phyloP scores from a whole-genome alignment of 805 yeast species.

The baker's yeast (Saccharomyces cerevisiae) region DNA sequence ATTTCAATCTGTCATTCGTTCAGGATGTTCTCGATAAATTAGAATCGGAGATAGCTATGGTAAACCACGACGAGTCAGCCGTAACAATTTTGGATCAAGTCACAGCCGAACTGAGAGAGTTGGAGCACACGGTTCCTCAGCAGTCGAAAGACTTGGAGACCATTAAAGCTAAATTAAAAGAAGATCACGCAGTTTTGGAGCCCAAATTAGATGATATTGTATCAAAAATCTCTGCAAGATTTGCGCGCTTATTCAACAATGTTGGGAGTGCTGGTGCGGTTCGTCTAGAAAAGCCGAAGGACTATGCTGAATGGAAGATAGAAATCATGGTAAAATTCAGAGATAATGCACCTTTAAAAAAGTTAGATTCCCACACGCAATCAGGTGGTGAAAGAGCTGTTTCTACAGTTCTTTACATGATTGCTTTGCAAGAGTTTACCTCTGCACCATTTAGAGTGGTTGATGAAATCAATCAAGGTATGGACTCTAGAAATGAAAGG shows the following conservation, averaged over 20 bases:
- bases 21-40: conserved; percentile 36
- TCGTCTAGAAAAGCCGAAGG: conserved; percentile 38
- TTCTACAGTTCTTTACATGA: conserved; percentile 81
- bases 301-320: conserved; percentile 71
- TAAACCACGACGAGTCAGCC: conserved; percentile 34
- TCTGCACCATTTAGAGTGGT: conserved; percentile 89
- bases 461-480: conserved; percentile 97
- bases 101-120: conserved; percentile 15
- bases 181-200: conserved; percentile 48
- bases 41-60: conserved; percentile 37
- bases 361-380: conserved; percentile 78
- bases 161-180: conserved; percentile 32
- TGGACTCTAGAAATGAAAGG: conserved; percentile 91
- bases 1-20: conserved; percentile 35
- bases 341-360: conserved; percentile 59
- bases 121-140: conserved; percentile 20
- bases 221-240: conserved; percentile 49
- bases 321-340: conserved; percentile 82
- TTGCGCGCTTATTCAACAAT: conserved; percentile 54
- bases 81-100: conserved; percentile 28
- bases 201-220: conserved; percentile 49
- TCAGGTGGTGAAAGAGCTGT: conserved; percentile 98
- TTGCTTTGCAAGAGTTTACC: conserved; percentile 83
- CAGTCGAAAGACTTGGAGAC: conserved; percentile 13
- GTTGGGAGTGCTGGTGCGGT: conserved; percentile 90